Base-by-base conservation (phyloP, 345 rosid species). In the Barbarea vulgaris region DNA sequence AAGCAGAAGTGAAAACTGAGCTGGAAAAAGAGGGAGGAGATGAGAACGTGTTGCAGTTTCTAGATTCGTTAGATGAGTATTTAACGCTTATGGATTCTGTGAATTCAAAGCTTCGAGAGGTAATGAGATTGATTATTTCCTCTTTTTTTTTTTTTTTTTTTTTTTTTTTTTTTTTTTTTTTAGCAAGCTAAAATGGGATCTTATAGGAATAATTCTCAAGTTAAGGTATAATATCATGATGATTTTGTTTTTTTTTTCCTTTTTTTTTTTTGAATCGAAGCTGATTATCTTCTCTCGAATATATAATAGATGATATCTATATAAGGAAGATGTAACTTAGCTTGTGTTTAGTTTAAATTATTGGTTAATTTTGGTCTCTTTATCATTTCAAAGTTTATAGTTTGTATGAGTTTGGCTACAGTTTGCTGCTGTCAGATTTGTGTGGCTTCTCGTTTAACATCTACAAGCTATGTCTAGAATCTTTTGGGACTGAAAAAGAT, bases 11-110 rank as follows among this genome's bases (percentile, higher is more conserved):
- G 25, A 54, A 66, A 51, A 14, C 18, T 3, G 70, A 77, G 24
- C 21, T 41, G 42, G 75, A 15, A 12, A 46, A 73, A 10, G 67
- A n/a, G 27, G 51, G 19, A 48, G 82, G 39, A 64, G 82, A 83
- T 14, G 81, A 81, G 67, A 69, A 67, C 13, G 79, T 89, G 17
- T 71, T 95, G 71, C 85, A 78, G 47, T 89, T 95, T 70, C 80
- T 89, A 64, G 99, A 95, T 86, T 95, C 97, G 19, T 13, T 83
- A 69, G 99, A 95, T 51, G 70, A 59, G 25, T 95, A 95, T 71
- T 64, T 89, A 22, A 76, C 81, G 24, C 86, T 86, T 4, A 59
- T 81, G 72, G 91, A 86, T 72, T 89, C 92, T 70, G 31, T 89
- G 60, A 89, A 85, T 76, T 85, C 88, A 2, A 79, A 84, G 19